Base-by-base conservation (phyloP, 2,329 filamentous ascomycete genomes). In the Colletotrichum falcatum region DNA sequence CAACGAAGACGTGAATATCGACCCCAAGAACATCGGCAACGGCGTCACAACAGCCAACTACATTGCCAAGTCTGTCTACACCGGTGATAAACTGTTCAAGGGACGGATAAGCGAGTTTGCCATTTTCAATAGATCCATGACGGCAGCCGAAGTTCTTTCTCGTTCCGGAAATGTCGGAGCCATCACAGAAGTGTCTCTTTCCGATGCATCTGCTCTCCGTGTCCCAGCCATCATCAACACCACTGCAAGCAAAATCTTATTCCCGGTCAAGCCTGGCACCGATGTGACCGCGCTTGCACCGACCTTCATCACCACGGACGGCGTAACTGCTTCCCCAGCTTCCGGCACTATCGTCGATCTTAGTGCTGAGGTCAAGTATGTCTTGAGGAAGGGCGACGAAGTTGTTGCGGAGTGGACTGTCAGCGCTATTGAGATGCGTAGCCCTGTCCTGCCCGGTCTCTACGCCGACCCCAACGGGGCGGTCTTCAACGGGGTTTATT, bases 391-490 rank as follows among this genome's bases (percentile, higher is more conserved):
- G 28, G 65, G 42, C 33, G 53, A 59, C 5, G 20, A 54, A 11
- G 28, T 53, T 3, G 46, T 69, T 5, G 65, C 53, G 11, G 61
- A 69, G 9, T 75, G 74, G 74, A 68, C 58, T 12, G 20, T 74
- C 48, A 54, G 65, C 58, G 74, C 72, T 37, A 61, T 65, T 14
- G 70, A 71, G 44, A 74, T 76, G 68, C 67, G 74, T 6, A 82
- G 80, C 37, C 81, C 81, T 1, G 79, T 82, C 2, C 70, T 84
- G 0, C 72, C 78, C 0, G 82, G 82, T 9, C 78, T 79, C 33
- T 83, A 81, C 65, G 84, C 83, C 0, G 84, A 86, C 55, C 84
- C 84, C 18, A 85, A 86, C 74, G 83, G 85, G 30, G 82, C 77
- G 23, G 77, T 83, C 20, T 83, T 83, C 65, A 77, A 79, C 61